These are phyloP conservation scores for Kickxella alabastrina DNA, from an alignment of 192 early-diverging fungal genomes.

Conservation along the genomic window DNA sequence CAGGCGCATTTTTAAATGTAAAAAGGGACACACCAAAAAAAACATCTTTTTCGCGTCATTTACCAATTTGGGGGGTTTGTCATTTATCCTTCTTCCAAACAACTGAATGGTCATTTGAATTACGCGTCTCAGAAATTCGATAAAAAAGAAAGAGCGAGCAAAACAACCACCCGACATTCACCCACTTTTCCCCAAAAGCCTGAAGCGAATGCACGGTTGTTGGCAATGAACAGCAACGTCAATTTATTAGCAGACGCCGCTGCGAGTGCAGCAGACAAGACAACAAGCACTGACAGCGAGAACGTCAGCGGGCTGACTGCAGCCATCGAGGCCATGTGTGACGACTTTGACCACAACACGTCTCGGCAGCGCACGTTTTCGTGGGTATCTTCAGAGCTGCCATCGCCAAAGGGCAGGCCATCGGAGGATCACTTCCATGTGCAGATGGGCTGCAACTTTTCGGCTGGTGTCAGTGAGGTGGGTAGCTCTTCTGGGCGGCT, in stretches of 20 bases:
- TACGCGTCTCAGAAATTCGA: too few species aligned
- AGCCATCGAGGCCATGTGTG: slow-evolving; percentile 16
- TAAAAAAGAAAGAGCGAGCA: too few species aligned
- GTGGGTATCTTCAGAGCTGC: slow-evolving; percentile 34
- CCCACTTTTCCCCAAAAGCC: too few species aligned
- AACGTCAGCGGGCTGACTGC: background rate
- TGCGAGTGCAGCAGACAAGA: background rate
- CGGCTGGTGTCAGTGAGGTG: background rate
- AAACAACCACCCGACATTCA: too few species aligned
- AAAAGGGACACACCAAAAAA: too few species aligned
- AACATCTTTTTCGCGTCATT: too few species aligned
- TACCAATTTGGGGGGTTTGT: too few species aligned
- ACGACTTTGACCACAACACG: slow-evolving; percentile 18
- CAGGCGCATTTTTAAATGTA: too few species aligned
- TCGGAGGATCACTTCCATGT: slow-evolving; percentile 3
- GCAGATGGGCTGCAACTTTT: background rate
- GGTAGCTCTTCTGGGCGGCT: slow-evolving; percentile 11
- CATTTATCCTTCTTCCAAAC: too few species aligned
- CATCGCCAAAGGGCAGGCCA: slow-evolving; percentile 9
- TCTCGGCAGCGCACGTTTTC: slow-evolving; percentile 30
- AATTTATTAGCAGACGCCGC: background rate
- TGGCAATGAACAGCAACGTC: slow-evolving; percentile 7
- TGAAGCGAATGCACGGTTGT: slow-evolving; percentile 5
- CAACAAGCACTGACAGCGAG: background rate
- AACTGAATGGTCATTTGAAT: too few species aligned